Percentiles rank a stretch among this genome's conserved stretches.
Conservation (phyloP, 2,329 filamentous ascomycete species). For the Ambrosiella cleistominuta region DNA sequence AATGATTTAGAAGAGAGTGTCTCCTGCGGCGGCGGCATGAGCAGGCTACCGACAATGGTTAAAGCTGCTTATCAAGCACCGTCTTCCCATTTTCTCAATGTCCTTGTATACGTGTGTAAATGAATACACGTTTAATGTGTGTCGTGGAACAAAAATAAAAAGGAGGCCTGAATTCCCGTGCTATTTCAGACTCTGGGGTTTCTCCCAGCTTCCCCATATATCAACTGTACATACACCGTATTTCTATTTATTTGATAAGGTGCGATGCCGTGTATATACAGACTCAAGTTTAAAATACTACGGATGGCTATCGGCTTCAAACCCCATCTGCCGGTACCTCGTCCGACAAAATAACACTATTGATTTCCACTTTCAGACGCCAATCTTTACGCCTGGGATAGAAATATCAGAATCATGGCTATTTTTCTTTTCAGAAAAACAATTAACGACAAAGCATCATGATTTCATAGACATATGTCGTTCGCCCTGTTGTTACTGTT, state of each 20-base stretch:
- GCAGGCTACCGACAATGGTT: background rate
- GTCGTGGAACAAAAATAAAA: background rate
- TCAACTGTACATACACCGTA: background rate
- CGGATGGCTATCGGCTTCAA: background rate
- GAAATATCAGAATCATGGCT: too few relatives aligned
- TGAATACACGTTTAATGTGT: too few relatives aligned
- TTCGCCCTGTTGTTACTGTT: too few relatives aligned
- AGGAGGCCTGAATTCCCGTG: background rate
- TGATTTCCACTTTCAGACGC: background rate
- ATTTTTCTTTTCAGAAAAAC: too few relatives aligned
- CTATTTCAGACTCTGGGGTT: background rate
- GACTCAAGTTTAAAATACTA: background rate
- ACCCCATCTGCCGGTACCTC: background rate
- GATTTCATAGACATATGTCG: too few relatives aligned
- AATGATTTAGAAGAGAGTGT: too few relatives aligned
- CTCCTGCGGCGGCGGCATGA: background rate
- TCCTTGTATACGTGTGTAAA: too few relatives aligned
- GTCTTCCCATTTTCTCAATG: background rate
- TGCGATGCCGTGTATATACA: background rate
- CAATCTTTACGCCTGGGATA: background rate
- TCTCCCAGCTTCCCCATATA: background rate
- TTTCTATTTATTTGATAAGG: background rate
- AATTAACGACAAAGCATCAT: too few relatives aligned
- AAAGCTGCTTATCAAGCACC: background rate
- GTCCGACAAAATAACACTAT: background rate